These are phyloP conservation scores for Colletotrichum sp. DNA, from an alignment of 2,329 filamentous ascomycete genomes.

Conservation along the genomic window DNA sequence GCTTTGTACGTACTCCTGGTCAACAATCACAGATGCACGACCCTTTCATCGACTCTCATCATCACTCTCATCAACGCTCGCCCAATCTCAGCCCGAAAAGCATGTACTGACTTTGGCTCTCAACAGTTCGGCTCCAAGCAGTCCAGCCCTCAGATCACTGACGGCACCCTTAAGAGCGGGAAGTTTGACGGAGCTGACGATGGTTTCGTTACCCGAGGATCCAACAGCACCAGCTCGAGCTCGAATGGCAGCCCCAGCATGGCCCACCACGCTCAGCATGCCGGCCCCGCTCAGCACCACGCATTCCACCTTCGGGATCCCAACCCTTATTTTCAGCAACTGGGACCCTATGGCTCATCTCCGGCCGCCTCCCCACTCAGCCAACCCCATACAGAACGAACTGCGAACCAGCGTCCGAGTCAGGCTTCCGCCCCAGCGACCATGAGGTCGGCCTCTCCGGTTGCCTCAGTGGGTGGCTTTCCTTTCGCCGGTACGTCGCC, in stretches of 20 bases:
- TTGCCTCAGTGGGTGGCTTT: conserved; percentile 49
- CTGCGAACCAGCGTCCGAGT: conserved; percentile 34
- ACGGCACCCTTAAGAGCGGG: conserved; percentile 49
- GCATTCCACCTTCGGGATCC: conserved; percentile 32
- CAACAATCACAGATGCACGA: conserved; percentile 30
- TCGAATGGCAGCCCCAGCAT: conserved; percentile 42
- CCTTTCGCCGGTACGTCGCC: conserved; percentile 52
- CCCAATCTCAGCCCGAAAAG: conserved; percentile 25
- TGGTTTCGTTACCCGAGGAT: conserved; percentile 33
- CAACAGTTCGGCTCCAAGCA: conserved; percentile 68
- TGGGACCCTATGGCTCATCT: conserved; percentile 35
- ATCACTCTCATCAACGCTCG: not conserved
- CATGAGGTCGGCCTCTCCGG: conserved; percentile 47
- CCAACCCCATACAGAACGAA: conserved; percentile 27
- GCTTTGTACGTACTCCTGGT: conserved; percentile 87
- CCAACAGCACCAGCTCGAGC: conserved; percentile 41
- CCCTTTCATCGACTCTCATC: conserved; percentile 22
- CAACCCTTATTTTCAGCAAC: conserved; percentile 22
- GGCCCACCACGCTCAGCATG: conserved; percentile 35
- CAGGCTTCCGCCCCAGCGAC: conserved; percentile 36
- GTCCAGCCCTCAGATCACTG: conserved; percentile 54
- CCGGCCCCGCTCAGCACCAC: conserved; percentile 47
- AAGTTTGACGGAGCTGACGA: conserved; percentile 50
- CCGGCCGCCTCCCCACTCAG: conserved; percentile 37
- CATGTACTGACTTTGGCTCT: conserved; percentile 42